Conservation (phyloP, 2,329 filamentous ascomycete species). For the Scopulariopsis brevicaulis region DNA sequence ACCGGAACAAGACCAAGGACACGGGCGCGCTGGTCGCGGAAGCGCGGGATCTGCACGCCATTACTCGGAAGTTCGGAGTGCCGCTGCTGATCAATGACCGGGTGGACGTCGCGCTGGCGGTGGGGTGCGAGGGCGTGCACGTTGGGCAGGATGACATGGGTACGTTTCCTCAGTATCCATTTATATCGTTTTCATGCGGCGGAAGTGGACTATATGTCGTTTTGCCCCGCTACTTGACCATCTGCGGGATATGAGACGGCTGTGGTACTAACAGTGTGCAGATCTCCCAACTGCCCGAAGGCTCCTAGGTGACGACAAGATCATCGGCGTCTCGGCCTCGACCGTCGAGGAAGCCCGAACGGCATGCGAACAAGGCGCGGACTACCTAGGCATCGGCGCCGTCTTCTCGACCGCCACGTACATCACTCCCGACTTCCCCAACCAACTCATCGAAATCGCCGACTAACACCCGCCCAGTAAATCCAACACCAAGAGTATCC, state of each 20-base stretch:
- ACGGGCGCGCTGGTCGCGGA: slow-evolving; percentile 60
- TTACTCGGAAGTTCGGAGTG: slow-evolving; percentile 57
- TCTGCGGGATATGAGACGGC: not conserved
- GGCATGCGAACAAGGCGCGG: slow-evolving; percentile 66
- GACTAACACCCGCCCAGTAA: slow-evolving; percentile 40
- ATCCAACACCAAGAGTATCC: slow-evolving; percentile 66
- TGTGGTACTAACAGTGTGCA: slow-evolving; percentile 13
- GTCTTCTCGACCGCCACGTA: slow-evolving; percentile 77
- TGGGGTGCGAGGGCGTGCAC: slow-evolving; percentile 85
- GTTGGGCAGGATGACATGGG: slow-evolving; percentile 90
- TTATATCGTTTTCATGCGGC: not conserved
- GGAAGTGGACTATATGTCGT: not conserved
- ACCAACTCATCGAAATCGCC: slow-evolving; percentile 3
- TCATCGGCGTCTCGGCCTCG: slow-evolving; percentile 83
- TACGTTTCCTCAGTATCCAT: slow-evolving; percentile 24
- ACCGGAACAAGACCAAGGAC: slow-evolving; percentile 76
- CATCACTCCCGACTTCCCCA: slow-evolving; percentile 15
- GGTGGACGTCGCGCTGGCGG: slow-evolving; percentile 75
- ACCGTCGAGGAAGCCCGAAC: slow-evolving; percentile 59
- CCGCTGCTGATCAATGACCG: slow-evolving; percentile 90
- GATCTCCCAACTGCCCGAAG: slow-evolving; percentile 54
- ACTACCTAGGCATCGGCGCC: slow-evolving; percentile 86
- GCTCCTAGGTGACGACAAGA: slow-evolving; percentile 63
- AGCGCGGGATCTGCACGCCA: slow-evolving; percentile 57
- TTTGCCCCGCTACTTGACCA: not conserved